phyloP scores from a whole-genome alignment of 2,329 filamentous ascomycete genomes.

The Hypoxylon rubiginosum region DNA sequence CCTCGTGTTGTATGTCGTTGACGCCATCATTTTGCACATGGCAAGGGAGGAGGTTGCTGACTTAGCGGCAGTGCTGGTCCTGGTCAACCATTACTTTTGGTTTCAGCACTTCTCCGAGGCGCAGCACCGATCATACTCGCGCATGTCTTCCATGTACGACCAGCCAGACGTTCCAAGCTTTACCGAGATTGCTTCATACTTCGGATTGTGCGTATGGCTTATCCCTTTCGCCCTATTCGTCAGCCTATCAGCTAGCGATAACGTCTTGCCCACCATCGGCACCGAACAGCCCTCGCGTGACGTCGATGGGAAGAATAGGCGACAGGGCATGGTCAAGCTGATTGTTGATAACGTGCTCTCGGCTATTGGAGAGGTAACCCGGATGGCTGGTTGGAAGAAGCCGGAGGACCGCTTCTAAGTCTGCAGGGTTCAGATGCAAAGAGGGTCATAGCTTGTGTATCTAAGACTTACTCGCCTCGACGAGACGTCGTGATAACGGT shows the following conservation, averaged over 20 bases:
- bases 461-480: background rate
- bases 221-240: constrained; percentile 97
- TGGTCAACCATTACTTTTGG: constrained; percentile 95
- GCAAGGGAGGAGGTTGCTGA: constrained; percentile 39
- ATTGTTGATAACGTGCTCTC: constrained; percentile 71
- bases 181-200: constrained; percentile 95
- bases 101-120: constrained; percentile 88
- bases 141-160: constrained; percentile 73
- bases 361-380: constrained; percentile 62
- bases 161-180: constrained; percentile 79
- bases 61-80: constrained; percentile 76
- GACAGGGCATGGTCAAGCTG: constrained; percentile 76
- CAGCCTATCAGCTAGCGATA: constrained; percentile 92
- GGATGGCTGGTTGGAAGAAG: constrained; percentile 58
- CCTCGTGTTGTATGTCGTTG: constrained; percentile 77
- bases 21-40: background rate
- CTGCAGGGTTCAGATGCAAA: background rate
- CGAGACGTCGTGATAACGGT: constrained; percentile 15
- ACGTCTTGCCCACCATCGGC: constrained; percentile 93
- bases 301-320: constrained; percentile 62
- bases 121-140: constrained; percentile 69
- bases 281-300: constrained; percentile 71
- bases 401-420: constrained; percentile 55
- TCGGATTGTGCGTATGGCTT: constrained; percentile 96
- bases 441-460: constrained; percentile 25